Percentiles rank a stretch among this genome's conserved stretches.
phyloP scores from a whole-genome alignment of 371 early-diverging fungal species.

The Rhizopus sp. region DNA sequence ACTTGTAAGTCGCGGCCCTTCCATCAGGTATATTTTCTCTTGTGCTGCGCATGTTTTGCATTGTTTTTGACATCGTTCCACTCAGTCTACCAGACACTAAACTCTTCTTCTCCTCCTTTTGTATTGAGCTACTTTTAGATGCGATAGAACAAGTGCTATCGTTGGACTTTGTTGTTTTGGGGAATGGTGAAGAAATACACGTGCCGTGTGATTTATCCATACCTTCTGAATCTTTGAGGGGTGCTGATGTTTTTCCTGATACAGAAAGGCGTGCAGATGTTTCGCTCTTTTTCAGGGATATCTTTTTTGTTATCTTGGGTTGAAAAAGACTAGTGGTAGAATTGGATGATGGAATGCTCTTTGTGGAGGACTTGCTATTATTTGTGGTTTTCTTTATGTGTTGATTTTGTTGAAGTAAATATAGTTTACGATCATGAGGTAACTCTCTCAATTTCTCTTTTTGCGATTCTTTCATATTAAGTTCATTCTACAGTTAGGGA shows the following conservation, averaged over 20 bases:
- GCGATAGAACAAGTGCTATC: too few species aligned
- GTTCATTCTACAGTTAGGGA: constrained; percentile 41
- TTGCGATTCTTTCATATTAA: constrained; percentile 59
- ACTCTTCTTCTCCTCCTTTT: too few species aligned
- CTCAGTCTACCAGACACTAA: too few species aligned
- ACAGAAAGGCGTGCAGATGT: constrained; percentile 19
- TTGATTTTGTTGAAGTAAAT: constrained; percentile 55
- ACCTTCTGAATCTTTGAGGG: too few species aligned
- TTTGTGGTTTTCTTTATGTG: constrained; percentile 38
- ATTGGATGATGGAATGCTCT: constrained; percentile 18
- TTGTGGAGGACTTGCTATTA: not conserved
- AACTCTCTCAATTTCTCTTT: constrained; percentile 54
- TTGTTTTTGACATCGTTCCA: too few species aligned
- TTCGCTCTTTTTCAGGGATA: constrained; percentile 30
- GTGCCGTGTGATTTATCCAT: too few species aligned
- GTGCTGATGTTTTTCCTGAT: too few species aligned
- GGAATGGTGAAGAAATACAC: too few species aligned
- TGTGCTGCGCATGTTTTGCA: too few species aligned
- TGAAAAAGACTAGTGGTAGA: constrained; percentile 24
- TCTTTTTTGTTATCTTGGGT: constrained; percentile 21
- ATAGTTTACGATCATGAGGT: constrained; percentile 49
- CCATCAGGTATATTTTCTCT: constrained; percentile 1
- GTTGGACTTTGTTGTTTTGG: too few species aligned
- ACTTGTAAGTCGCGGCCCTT: constrained; percentile 45
- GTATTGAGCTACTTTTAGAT: too few species aligned